Conservation (phyloP, 1,139 yeast genomes). For the Saccharomycopsis hybrid region DNA sequence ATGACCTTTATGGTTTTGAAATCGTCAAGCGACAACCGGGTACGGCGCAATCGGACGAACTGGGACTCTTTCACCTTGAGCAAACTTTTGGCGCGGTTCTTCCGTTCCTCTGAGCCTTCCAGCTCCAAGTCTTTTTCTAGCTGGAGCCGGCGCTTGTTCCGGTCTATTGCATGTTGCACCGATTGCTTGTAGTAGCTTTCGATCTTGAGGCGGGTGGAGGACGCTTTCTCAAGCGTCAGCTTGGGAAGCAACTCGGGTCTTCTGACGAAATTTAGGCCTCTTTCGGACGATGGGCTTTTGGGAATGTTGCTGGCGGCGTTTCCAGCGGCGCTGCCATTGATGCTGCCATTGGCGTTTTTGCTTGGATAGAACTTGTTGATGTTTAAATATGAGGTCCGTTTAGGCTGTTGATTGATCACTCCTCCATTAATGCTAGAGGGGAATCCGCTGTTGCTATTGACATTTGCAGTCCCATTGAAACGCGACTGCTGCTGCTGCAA, state of each 20-base stretch:
- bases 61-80: slow-evolving; percentile 75
- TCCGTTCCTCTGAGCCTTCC: slow-evolving; percentile 73
- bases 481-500: slow-evolving; percentile 3
- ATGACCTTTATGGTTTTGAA: slow-evolving; percentile 75
- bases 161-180: slow-evolving; percentile 72
- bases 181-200: slow-evolving; percentile 74
- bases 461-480: no score
- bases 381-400: slow-evolving; percentile 24
- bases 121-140: slow-evolving; percentile 59
- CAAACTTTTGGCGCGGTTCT: slow-evolving; percentile 62
- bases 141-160: slow-evolving; percentile 71
- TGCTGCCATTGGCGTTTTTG: slow-evolving; percentile 21
- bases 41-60: slow-evolving; percentile 66
- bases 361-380: slow-evolving; percentile 22
- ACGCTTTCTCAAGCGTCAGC: slow-evolving; percentile 63
- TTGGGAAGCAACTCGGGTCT: slow-evolving; percentile 74
- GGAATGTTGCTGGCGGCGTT: slow-evolving; percentile 23
- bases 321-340: background rate
- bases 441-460: background rate
- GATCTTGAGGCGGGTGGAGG: slow-evolving; percentile 62
- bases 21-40: slow-evolving; percentile 67
- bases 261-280: slow-evolving; percentile 72
- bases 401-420: slow-evolving; percentile 24
- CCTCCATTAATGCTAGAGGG: background rate
- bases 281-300: background rate